phyloP scores from a whole-genome alignment of 164 flowering plant genomes.

The Kingdonia uniflora region DNA sequence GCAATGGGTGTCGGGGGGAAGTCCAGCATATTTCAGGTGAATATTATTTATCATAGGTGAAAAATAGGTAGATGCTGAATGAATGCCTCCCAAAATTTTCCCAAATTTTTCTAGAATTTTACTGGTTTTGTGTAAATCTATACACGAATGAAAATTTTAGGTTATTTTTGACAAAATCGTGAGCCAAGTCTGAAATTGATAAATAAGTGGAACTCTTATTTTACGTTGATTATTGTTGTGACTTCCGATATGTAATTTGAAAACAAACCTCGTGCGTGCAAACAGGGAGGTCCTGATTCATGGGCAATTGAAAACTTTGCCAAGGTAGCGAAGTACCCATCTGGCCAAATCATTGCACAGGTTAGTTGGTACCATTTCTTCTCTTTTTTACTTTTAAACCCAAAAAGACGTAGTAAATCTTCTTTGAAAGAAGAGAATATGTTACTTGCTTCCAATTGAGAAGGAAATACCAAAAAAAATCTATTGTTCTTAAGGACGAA shows the following conservation, averaged over 20 bases:
- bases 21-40: constrained; percentile 88
- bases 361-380: constrained; percentile 24
- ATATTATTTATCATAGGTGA: background rate
- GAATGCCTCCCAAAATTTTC: too few relatives aligned
- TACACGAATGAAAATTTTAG: too few relatives aligned
- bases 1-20: constrained; percentile 97
- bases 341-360: constrained; percentile 71
- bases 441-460: too few relatives aligned
- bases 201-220: background rate
- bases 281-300: constrained; percentile 88
- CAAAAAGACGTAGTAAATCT: too few relatives aligned
- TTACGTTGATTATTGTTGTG: background rate
- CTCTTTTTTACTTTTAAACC: background rate
- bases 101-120: too few relatives aligned
- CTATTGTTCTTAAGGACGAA: too few relatives aligned
- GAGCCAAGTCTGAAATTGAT: too few relatives aligned
- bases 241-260: constrained; percentile 2
- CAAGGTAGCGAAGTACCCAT: constrained; percentile 72
- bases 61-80: too few relatives aligned
- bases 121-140: too few relatives aligned
- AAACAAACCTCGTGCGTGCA: constrained; percentile 3
- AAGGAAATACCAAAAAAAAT: too few relatives aligned
- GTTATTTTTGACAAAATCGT: too few relatives aligned
- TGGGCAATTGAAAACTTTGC: constrained; percentile 88
- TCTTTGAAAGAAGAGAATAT: too few relatives aligned